Base-by-base conservation (phyloP, 306 rosid species). In the Lagenaria siceraria region DNA sequence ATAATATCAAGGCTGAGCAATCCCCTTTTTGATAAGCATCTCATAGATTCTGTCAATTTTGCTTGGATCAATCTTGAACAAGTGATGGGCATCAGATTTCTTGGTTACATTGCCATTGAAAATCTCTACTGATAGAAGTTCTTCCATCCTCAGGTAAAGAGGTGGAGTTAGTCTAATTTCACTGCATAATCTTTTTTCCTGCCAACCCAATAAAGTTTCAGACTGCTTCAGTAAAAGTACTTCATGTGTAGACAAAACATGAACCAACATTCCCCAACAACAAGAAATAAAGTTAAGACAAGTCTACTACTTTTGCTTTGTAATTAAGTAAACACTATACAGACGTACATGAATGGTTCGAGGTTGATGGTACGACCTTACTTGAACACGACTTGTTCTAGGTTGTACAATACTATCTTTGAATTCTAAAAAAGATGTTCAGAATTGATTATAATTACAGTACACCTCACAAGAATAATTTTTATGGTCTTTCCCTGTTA, bases 11-110 rank as follows among this genome's bases (percentile, higher is more conserved):
- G 91, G 89, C n/a, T 81, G 89, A 58, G 86, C 94, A 36, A 93
- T 82, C 55, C 98, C 98, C 82, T 93, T 93, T 55, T 87, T 91
- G 7, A 93, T 80, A 29, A 93, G 97, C 94, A 91, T 91, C 68
- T 93, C 98, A 74, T 87, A 93, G 17, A 93, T 93, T 72, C 87
- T 86, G 84, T 91, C 98, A 71, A 91, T 69, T 81, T 85, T 90
- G 74, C 75, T 65, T 35, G 93, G 62, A 64, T 93, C 98, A 75
- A 91, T 83, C 81, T 90, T 84, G 96, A 93, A 91, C 31, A 93
- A 59, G 65, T 82, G 94, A 82, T 90, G 89, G 54, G 96, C 98
- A 82, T 91, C 98, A 0, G 96, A 84, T 84, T 87, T 90, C 68
- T 88, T 68, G 71, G 84, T 80, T 49, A 89, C 78, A 69, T 64